Evolutionary conservation across 306 rosid species (phyloP).

Genomic region (Trichosanthes truncata): DNA sequence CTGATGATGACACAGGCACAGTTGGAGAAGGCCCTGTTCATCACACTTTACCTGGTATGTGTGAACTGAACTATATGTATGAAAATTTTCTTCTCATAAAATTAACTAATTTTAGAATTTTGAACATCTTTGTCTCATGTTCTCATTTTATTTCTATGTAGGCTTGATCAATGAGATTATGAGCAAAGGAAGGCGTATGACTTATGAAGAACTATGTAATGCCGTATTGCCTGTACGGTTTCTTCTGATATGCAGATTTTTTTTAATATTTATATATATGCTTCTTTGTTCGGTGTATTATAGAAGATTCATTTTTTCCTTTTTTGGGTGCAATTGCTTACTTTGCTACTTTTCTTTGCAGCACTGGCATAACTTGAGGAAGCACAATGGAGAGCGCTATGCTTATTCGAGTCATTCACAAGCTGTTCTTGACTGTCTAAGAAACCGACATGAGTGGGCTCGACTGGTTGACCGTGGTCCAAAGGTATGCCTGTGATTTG

Average conservation of each 20-base stretch:
- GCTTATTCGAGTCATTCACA: conserved; percentile 96
- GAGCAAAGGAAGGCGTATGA: conserved; percentile 89
- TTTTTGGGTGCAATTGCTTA: conserved; percentile 4
- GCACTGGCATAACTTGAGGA: conserved; percentile 97
- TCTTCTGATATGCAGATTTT: neutral
- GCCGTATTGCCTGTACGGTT: conserved; percentile 79
- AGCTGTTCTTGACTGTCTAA: conserved; percentile 94
- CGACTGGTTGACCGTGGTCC: conserved; percentile 95
- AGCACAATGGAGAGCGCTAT: conserved; percentile 97
- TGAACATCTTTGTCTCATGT: conserved; percentile 16
- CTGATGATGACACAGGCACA: conserved; percentile 69
- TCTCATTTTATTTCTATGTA: conserved; percentile 24
- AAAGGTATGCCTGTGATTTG: conserved; percentile 45
- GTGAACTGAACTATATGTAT: neutral
- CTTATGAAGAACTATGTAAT: conserved; percentile 87
- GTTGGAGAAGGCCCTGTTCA: conserved; percentile 66
- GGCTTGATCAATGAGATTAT: conserved; percentile 91
- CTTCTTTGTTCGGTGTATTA: neutral
- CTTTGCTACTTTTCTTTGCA: conserved; percentile 26
- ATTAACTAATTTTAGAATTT: neutral
- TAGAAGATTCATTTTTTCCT: neutral
- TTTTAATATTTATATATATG: neutral
- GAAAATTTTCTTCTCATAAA: neutral
- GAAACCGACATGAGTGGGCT: conserved; percentile 96
- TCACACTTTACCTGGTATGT: conserved; percentile 89